These are phyloP conservation scores for Penicillium janthinellum DNA, from an alignment of 2,329 filamentous ascomycete genomes.

Conservation along the genomic window DNA sequence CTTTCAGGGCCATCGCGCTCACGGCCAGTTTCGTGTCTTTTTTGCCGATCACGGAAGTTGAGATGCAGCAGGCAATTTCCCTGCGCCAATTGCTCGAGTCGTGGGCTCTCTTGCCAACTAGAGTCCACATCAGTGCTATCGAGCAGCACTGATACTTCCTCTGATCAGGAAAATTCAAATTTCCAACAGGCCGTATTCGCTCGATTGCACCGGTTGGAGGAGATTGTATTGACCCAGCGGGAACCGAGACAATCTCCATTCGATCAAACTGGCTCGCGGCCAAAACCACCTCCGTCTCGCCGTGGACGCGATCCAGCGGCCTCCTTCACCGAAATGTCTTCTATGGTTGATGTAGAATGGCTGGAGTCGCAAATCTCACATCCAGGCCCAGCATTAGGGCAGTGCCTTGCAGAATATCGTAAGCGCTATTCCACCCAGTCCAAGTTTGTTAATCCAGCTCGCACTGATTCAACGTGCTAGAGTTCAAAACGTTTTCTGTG, in stretches of 20 bases:
- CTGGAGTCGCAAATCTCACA: conserved; percentile 20
- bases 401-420: neutral
- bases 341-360: conserved; percentile 15
- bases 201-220: conserved; percentile 19
- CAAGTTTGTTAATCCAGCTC: neutral
- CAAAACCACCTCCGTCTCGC: neutral
- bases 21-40: conserved; percentile 36
- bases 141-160: neutral
- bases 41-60: conserved; percentile 47
- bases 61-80: conserved; percentile 55
- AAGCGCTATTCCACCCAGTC: neutral
- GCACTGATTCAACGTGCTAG: conserved; percentile 9
- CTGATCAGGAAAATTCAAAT: neutral
- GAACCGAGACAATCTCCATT: neutral
- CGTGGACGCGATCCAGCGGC: neutral
- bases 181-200: conserved; percentile 15
- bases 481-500: conserved; percentile 20
- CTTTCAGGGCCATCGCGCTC: conserved; percentile 5
- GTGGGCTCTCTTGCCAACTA: conserved; percentile 31
- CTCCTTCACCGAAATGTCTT: neutral
- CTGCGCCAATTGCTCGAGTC: conserved; percentile 49
- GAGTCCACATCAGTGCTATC: conserved; percentile 8
- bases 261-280: neutral
- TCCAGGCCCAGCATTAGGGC: neutral
- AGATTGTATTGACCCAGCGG: conserved; percentile 17